Percentiles rank a stretch among this genome's conserved stretches.
phyloP scores from a whole-genome alignment of 352 stramenopile species.

The Globisporangium rhizosaccharum region DNA sequence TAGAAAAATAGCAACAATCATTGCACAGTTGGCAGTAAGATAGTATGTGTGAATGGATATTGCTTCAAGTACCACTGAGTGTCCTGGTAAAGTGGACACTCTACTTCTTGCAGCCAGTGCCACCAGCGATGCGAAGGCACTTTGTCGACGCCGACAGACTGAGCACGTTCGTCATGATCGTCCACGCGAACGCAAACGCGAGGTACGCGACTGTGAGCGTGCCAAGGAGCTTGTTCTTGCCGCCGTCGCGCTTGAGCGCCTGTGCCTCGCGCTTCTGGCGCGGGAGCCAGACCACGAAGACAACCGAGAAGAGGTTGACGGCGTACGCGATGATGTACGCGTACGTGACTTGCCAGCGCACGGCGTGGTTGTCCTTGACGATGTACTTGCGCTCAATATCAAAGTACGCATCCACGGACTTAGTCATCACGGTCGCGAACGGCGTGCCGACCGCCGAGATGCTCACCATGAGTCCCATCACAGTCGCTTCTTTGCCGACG shows the following conservation, averaged over 20 bases:
- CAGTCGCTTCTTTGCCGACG: conserved; percentile 40
- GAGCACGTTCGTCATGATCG: conserved; percentile 58
- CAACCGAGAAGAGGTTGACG: conserved; percentile 38
- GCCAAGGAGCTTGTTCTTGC: conserved; percentile 36
- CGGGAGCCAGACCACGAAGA: conserved; percentile 42
- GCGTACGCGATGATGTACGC: conserved; percentile 55
- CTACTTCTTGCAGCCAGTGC: conserved; percentile 24
- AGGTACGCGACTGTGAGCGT: conserved; percentile 30
- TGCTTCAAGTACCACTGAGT: too few species aligned
- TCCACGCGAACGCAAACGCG: conserved; percentile 44
- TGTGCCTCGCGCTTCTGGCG: conserved; percentile 47
- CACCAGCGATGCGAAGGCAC: conserved; percentile 44
- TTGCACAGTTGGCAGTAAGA: too few species aligned
- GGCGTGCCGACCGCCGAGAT: conserved; percentile 38
- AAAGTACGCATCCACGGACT: conserved; percentile 47
- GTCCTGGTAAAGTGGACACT: too few species aligned
- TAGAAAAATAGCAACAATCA: too few species aligned
- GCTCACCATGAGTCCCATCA: conserved; percentile 40
- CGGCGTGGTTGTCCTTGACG: conserved; percentile 30
- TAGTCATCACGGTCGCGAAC: conserved; percentile 51
- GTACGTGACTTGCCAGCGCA: conserved; percentile 42
- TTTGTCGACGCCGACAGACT: conserved; percentile 45
- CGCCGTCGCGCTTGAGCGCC: conserved; percentile 31
- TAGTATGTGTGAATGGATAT: too few species aligned
- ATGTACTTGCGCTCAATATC: conserved; percentile 46